Evolutionary conservation across 768 basidiomycete genomes (phyloP).

Genomic region (Tulasnella sp.): DNA sequence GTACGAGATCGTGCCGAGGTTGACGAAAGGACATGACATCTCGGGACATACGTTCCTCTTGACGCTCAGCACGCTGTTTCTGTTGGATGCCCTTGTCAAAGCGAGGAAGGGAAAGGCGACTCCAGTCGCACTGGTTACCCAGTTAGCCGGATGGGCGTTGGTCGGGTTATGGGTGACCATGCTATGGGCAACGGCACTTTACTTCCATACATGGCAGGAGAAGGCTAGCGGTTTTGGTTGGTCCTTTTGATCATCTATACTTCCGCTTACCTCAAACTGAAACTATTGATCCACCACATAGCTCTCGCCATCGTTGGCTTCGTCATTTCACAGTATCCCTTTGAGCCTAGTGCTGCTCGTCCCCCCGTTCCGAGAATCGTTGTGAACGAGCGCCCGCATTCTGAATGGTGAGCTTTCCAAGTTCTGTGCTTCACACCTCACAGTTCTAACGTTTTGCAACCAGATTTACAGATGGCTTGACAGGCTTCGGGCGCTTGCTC

Average conservation of each 20-base stretch:
- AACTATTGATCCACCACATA: neutral
- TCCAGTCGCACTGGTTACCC: neutral
- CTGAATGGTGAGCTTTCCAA: neutral
- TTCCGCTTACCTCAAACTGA: neutral
- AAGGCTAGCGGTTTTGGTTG: slow-evolving; percentile 83
- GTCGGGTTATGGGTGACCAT: slow-evolving; percentile 74
- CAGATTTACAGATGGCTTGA: neutral
- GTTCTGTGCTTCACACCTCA: neutral
- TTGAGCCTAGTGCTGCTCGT: slow-evolving; percentile 5
- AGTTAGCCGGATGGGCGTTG: slow-evolving; percentile 50
- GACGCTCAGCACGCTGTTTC: slow-evolving; percentile 74
- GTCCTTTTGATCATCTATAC: slow-evolving; percentile 44
- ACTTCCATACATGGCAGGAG: slow-evolving; percentile 88
- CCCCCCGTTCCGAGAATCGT: neutral
- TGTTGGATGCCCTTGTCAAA: slow-evolving; percentile 69
- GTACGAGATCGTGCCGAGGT: slow-evolving; percentile 52
- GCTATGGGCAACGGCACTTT: slow-evolving; percentile 77
- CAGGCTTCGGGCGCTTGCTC: neutral
- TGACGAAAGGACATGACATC: slow-evolving; percentile 86
- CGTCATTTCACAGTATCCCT: slow-evolving; percentile 24
- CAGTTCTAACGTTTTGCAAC: neutral
- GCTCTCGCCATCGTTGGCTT: slow-evolving; percentile 24
- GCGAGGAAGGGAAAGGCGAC: slow-evolving; percentile 56
- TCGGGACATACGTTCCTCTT: slow-evolving; percentile 94
- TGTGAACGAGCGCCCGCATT: neutral